Conservation (phyloP, 2,329 filamentous ascomycete species). For the Lizonia empirigonia region DNA sequence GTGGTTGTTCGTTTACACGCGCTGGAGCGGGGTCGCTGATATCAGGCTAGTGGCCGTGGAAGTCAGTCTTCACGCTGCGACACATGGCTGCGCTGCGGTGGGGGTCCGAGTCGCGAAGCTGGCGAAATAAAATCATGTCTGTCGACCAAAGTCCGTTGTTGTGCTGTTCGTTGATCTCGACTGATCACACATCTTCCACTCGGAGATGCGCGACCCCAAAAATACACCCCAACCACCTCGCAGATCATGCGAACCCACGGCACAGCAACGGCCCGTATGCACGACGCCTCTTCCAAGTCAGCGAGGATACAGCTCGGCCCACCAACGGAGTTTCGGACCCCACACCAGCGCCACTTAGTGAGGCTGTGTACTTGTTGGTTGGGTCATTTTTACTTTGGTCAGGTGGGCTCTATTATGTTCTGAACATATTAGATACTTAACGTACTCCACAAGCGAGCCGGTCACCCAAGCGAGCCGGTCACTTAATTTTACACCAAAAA, state of each 20-base stretch:
- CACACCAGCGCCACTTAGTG: no score
- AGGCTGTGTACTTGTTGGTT: no score
- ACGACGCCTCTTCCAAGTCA: slow-evolving; percentile 3
- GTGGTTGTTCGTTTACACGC: slow-evolving; percentile 37
- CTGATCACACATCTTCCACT: background rate
- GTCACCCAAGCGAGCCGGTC: no score
- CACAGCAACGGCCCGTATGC: slow-evolving; percentile 17
- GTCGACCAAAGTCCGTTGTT: background rate
- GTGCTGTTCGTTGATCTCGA: background rate
- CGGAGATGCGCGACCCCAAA: slow-evolving; percentile 10
- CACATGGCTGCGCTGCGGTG: background rate
- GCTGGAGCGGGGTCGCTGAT: slow-evolving; percentile 40
- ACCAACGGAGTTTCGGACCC: no score
- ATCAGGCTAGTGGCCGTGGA: slow-evolving; percentile 12
- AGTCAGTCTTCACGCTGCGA: slow-evolving; percentile 14
- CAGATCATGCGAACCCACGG: slow-evolving; percentile 16
- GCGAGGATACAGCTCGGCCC: no score
- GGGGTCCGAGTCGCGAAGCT: background rate
- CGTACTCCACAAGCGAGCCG: no score
- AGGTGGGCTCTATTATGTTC: no score
- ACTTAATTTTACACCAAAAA: no score
- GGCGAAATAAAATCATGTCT: background rate
- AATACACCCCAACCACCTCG: slow-evolving; percentile 12
- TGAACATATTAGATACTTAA: no score
- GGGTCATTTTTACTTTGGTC: no score